Percentiles rank a stretch among this genome's conserved stretches.
Evolutionary conservation across 345 rosid genomes (phyloP).

Genomic region (Capsella bursapastoris): DNA sequence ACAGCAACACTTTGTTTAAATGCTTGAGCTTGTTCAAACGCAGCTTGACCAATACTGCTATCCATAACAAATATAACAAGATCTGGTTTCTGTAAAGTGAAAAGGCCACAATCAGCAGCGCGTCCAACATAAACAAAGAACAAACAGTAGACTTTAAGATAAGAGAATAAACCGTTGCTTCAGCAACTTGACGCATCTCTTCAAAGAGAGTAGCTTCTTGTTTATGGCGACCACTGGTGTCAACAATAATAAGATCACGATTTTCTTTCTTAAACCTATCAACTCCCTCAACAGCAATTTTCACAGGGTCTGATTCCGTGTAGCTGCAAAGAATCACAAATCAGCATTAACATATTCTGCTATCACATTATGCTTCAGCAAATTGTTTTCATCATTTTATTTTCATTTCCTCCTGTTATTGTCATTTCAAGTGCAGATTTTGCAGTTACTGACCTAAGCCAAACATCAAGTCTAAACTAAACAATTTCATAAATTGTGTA

Average conservation of each 20-base stretch:
- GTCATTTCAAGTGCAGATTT: neutral
- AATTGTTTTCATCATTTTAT: too few species aligned
- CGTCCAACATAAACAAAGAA: conserved; percentile 3
- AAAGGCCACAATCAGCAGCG: conserved; percentile 12
- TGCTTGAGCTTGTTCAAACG: conserved; percentile 94
- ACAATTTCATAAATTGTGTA: neutral
- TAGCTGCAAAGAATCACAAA: conserved; percentile 56
- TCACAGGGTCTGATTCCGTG: conserved; percentile 93
- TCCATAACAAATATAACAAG: conserved; percentile 94
- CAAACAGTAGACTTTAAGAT: conserved; percentile 7
- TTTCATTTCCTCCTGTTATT: too few species aligned
- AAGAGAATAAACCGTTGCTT: conserved; percentile 68
- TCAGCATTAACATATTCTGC: neutral
- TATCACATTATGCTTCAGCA: neutral
- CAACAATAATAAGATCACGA: conserved; percentile 91
- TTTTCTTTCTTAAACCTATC: conserved; percentile 90
- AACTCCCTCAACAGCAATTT: conserved; percentile 91
- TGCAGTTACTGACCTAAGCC: conserved; percentile 8
- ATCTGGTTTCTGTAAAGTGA: conserved; percentile 76
- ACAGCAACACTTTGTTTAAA: conserved; percentile 89
- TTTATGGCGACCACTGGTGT: conserved; percentile 95
- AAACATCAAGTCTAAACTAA: neutral
- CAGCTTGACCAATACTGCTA: conserved; percentile 97
- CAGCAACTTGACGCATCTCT: conserved; percentile 98
- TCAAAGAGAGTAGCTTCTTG: conserved; percentile 97